These are phyloP conservation scores for Ampelomyces quisqualis DNA, from an alignment of 2,329 filamentous ascomycete species.

Conservation along the genomic window DNA sequence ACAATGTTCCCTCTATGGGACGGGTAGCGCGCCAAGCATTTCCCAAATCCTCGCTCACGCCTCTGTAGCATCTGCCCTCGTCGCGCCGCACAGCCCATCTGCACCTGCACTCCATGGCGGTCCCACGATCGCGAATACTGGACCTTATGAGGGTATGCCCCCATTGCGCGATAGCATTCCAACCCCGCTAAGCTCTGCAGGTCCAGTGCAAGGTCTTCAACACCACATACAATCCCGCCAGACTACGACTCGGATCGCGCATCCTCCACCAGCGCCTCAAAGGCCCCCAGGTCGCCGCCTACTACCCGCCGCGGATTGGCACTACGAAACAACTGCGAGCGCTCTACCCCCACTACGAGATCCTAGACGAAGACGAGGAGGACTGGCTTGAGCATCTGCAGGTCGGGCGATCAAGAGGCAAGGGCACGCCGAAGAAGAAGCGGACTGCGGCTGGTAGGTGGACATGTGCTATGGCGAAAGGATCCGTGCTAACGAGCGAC, in stretches of 20 bases:
- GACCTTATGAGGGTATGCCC: constrained; percentile 74
- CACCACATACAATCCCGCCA: constrained; percentile 84
- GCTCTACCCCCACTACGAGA: constrained; percentile 66
- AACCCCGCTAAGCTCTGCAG: constrained; percentile 50
- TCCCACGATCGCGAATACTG: constrained; percentile 55
- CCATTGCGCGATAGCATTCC: background rate
- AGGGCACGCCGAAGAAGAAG: constrained; percentile 90
- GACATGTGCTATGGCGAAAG: background rate
- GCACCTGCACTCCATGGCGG: constrained; percentile 48
- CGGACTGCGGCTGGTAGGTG: constrained; percentile 55
- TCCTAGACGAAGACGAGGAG: constrained; percentile 74
- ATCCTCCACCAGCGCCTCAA: constrained; percentile 83
- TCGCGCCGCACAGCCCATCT: too few species aligned
- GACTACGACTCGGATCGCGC: constrained; percentile 83
- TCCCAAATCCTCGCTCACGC: background rate
- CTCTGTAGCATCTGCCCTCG: too few species aligned
- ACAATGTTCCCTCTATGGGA: too few species aligned
- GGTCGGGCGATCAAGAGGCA: constrained; percentile 62
- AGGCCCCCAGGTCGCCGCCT: constrained; percentile 79
- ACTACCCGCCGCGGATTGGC: constrained; percentile 78
- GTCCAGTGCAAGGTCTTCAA: constrained; percentile 89
- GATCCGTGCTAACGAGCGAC: constrained; percentile 3
- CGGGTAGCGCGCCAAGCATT: constrained; percentile 15
- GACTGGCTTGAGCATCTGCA: constrained; percentile 73
- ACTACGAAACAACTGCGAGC: constrained; percentile 73